Evolutionary conservation across 2,329 filamentous ascomycete genomes (phyloP), one percentile per base, ranked within the genome.

Genomic region (Ramichloridium luteum): DNA sequence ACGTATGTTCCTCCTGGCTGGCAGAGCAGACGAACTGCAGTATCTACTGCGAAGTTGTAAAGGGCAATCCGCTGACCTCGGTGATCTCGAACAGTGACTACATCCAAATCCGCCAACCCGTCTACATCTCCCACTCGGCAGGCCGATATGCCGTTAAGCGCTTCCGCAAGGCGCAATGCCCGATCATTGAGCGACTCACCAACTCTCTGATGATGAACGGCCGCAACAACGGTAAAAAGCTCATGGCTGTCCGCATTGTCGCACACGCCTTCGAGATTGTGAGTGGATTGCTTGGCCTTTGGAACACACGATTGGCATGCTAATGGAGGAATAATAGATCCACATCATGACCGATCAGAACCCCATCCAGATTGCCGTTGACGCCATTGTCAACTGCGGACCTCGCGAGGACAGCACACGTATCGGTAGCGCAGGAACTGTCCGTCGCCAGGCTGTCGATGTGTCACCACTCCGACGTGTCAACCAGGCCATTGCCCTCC

Each of bases 121-220:
- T 96, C 74, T 98, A 96, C 74, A 77, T 94, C 69, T 85, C 90
- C 64, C 90, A 98, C 78, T 93, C 86, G 51, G 90, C 92, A 60
- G 90, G 90, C 64, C 84, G 86, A 64, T 98, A 93, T 77, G 90
- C 90, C 62, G 77, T 80, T 70, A 98, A 98, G 85, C 81, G 92
- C 62, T 98, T 98, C 84, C 83, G 90, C 74, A 98, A 98, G 80
- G 90, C 92, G 64, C 92, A 96, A 77, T 98, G 90, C 83, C 90
- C 90, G 59, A 96, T 98, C 79, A 94, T 98, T 63, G 90, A 98
- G 82, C 88, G 90, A 65, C 80, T 98, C 57, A 98, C 90, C 76
- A 98, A 98, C 82, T 96, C 90, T 40, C 80, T 98, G 65, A 98
- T 98, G 92, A 96, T 96, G 88, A 93, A 98, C 80, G 90, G 90